Evolutionary conservation across 2,329 filamentous ascomycete species (phyloP), one percentile per base, ranked within the genome.

Genomic region (Apiospora koreana): DNA sequence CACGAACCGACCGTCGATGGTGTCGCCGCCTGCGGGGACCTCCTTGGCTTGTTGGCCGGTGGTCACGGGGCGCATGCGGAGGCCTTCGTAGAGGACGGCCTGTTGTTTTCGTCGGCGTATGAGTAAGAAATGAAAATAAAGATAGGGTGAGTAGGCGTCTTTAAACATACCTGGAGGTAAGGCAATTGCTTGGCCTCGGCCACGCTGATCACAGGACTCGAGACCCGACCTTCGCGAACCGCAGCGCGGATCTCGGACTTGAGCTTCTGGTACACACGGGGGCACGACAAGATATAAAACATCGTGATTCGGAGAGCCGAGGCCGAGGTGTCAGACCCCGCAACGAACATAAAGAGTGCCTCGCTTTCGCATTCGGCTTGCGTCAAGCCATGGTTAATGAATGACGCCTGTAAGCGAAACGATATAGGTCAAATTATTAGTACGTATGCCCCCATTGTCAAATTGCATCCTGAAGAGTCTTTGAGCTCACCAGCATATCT

Each of bases 261-360:
- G 1, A 88, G 75, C 28, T 80, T 81, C 6, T 73, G 70, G 68
- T 84, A 82, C 0, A 85, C 80, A 1, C 79, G 79, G 0, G 85
- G 85, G 31, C 81, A 81, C 14, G 82, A 84, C 42, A 83, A 81
- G 70, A 87, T 76, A 75, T 85, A 83, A 38, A 87, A 80, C 58
- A 88, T 68, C 3, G 82, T 85, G 46, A 82, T 78, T 3, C 86
- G 82, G 4, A 88, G 79, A 2, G 82, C 81, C 0, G 82, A 84
- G 0, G 86, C 83, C 0, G 86, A 86, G 16, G 84, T 87, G 71
- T 88, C 86, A 1, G 84, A 84, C 7, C 86, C 74, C 3, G 74
- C 74, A 12, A 72, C 48, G 31, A 75, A 72, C 69, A 73, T 71
- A 48, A 79, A 71, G 25, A 78, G 71, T 1, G 70, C 72, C 68